Base-by-base conservation (phyloP, 2,329 filamentous ascomycete species). In the Fusarium anguioides region DNA sequence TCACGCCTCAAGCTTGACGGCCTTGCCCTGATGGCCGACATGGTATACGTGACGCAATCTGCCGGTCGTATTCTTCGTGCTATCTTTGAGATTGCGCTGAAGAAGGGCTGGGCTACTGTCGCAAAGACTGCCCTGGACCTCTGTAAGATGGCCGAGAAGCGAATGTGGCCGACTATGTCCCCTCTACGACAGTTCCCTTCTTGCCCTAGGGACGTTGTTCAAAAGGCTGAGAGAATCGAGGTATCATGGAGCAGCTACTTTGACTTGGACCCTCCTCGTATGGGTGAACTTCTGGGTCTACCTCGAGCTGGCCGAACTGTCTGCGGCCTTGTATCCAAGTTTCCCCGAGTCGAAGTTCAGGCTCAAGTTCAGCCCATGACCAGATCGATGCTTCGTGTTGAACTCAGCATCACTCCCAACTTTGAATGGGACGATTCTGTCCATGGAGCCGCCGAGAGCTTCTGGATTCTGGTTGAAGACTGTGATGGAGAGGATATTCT, bases 141-240 rank as follows among this genome's bases (percentile, higher is more conserved):
- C 51, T 99, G 96, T 82, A 99, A 99, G 82, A 98, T 97, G 93
- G 96, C 95, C 0, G 96, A 99, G 82, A 97, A 97, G 84, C 88
- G 96, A 47, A 99, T 99, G 96, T 99, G 96, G 96, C 94, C 95
- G 15, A 98, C 95, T 8, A 99, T 98, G 96, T 93, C 93, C 35
- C 96, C 96, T 12, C 84, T 99, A 29, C 89, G 96, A 52, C 96
- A 99, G 75, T 99, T 99, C 75, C 87, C 91, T 5, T 82, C 83
- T 36, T 97, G 94, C 74, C 89, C 94, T 5, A 84, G 89, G 37
- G 95, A 98, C 59, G 92, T 98, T 51, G 83, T 98, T 46, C 89
- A 93, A 69, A 98, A 98, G 80, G 91, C 94, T 5, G 96, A 99
- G 81, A 88, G 94, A 70, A 97, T 98, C 63, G 94, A 97, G 70